Base-by-base conservation (phyloP, 345 rosid species). In the Citrus trifoliata region DNA sequence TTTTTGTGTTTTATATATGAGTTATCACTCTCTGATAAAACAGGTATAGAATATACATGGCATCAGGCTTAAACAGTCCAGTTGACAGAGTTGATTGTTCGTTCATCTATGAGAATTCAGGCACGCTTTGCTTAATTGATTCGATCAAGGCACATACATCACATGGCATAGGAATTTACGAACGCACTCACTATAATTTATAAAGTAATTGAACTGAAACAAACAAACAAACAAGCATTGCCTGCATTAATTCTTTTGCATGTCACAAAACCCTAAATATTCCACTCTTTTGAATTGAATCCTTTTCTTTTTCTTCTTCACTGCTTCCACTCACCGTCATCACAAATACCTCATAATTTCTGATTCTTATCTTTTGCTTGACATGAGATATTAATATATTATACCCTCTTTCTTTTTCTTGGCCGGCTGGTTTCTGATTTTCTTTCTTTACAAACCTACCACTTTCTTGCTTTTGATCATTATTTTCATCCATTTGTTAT, bases 81-180 rank as follows among this genome's bases (percentile, higher is more conserved):
- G 30, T 28, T 67, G 81, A 78, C 72, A 74, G 73, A 3, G 56
- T 62, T 63, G 40, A 56, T 70, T 72, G 75, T 74, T 61, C 58
- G 42, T 48, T 74, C 65, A 69, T 74, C 72, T 51, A 65, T 77
- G 71, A 80, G 76, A 81, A 61, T 24, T 55, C 78, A 78, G 76
- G 87, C 87, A 84, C 82, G 83, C 88, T 77, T 81, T 81, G 83
- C 86, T 77, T 81, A 80, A 77, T 78, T 78, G 81, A 66, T 80
- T 76, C 22, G 63, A 78, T 33, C 60, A 76, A 80, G 51, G 70
- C 67, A 73, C 66, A 68, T 70, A 46, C 73, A 76, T 70, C 74
- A 46, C 73, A 76, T 70, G 63, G 63, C 71, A 63, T 58, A 64
- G 76, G 73, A 79, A 81, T 67, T 76, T 79, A 70, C 64, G 78